These are phyloP conservation scores for Phytophthora pseudosyringae DNA, from an alignment of 352 stramenopile genomes.

Conservation along the genomic window DNA sequence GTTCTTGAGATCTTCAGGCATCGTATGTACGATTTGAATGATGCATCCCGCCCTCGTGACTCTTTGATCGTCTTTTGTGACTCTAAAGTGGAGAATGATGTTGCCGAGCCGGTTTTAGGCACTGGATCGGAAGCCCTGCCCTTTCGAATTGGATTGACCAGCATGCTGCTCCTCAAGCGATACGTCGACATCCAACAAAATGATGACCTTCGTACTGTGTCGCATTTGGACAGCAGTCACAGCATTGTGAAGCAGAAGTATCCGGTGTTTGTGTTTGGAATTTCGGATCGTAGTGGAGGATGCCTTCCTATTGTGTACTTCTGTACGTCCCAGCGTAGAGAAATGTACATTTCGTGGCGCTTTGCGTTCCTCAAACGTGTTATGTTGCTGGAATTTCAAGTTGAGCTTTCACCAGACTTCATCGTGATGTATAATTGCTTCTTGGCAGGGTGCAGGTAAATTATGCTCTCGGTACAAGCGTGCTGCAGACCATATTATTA, in stretches of 20 bases:
- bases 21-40: too few species aligned
- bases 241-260: neutral
- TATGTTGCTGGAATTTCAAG: neutral
- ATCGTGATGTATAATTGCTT: neutral
- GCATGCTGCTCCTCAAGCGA: neutral
- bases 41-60: too few species aligned
- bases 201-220: neutral
- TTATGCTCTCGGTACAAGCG: neutral
- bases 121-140: neutral
- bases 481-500: neutral
- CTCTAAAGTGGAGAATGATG: too few species aligned
- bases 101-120: too few species aligned
- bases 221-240: neutral
- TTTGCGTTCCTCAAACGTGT: slow-evolving; percentile 3
- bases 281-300: neutral
- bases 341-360: neutral
- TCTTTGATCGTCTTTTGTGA: too few species aligned
- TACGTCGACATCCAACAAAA: neutral
- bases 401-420: neutral
- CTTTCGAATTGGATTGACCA: neutral
- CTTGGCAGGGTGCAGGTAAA: neutral
- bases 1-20: too few species aligned
- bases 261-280: neutral
- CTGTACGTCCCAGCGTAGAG: neutral
- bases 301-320: neutral